Evolutionary conservation across 148 eudicot genomes (phyloP).

Genomic region (Fagopyrum tataricum): DNA sequence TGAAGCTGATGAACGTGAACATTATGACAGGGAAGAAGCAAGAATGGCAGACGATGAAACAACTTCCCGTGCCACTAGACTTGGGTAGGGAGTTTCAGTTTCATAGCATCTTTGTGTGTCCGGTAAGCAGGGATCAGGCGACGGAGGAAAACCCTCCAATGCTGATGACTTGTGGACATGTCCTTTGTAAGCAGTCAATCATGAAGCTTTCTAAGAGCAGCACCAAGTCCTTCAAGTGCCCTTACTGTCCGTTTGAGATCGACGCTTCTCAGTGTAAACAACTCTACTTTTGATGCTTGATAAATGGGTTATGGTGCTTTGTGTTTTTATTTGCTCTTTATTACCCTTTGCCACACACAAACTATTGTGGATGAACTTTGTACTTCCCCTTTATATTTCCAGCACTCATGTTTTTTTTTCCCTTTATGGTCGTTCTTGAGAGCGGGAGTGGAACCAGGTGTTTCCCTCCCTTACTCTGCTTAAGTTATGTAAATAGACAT

Average conservation of each 20-base stretch:
- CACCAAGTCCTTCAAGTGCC: conserved; percentile 81
- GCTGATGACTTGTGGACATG: conserved; percentile 82
- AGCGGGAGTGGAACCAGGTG: conserved; percentile 1
- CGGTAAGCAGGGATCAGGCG: conserved; percentile 83
- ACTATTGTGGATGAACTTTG: conserved; percentile 11
- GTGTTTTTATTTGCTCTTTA: not conserved
- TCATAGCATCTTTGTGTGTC: conserved; percentile 82
- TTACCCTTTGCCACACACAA: conserved; percentile 9
- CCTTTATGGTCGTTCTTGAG: not conserved
- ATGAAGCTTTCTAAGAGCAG: conserved; percentile 70
- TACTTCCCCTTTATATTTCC: not conserved
- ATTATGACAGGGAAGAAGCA: conserved; percentile 72
- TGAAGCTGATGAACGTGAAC: conserved; percentile 82
- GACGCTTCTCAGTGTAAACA: conserved; percentile 62
- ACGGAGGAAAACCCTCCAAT: conserved; percentile 91
- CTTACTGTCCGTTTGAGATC: conserved; percentile 75
- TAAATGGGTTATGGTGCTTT: not conserved
- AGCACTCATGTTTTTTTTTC: not conserved
- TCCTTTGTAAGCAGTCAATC: conserved; percentile 79
- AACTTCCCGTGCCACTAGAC: conserved; percentile 73
- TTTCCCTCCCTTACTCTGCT: not conserved
- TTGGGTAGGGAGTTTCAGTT: conserved; percentile 67
- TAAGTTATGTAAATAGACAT: conserved; percentile 11
- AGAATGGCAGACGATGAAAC: conserved; percentile 87
- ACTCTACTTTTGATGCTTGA: conserved; percentile 43